These are phyloP conservation scores for Glutinoglossum americanum DNA, from an alignment of 495 filamentous ascomycete species.

Conservation along the genomic window DNA sequence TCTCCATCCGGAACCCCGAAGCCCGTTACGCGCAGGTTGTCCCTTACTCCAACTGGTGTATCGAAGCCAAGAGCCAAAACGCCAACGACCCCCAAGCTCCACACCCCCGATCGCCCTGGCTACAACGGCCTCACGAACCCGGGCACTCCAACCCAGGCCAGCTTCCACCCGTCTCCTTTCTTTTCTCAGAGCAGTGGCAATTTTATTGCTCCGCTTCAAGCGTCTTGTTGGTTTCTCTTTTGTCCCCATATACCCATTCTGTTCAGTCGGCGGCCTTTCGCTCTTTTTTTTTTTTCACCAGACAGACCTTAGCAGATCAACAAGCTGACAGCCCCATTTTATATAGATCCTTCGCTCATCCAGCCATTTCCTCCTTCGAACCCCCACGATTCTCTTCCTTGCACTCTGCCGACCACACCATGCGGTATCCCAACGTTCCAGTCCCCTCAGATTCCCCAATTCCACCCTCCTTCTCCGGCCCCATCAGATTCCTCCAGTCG, in stretches of 20 bases:
- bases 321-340: neutral
- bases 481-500: conserved; percentile 7
- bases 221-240: conserved; percentile 36
- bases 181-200: conserved; percentile 37
- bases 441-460: neutral
- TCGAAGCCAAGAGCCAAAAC: neutral
- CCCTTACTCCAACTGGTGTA: neutral
- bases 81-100: conserved; percentile 1
- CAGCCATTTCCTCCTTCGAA: conserved; percentile 19
- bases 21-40: neutral
- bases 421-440: conserved; percentile 3
- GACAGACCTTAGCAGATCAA: neutral
- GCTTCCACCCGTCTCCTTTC: conserved; percentile 21
- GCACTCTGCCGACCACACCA: neutral
- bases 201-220: conserved; percentile 37
- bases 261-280: neutral
- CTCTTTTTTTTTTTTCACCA: conserved; percentile 9
- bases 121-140: neutral
- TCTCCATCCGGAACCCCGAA: neutral
- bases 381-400: neutral
- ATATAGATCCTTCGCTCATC: conserved; percentile 37
- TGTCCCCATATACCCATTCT: conserved; percentile 1
- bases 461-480: conserved; percentile 9
- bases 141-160: neutral
- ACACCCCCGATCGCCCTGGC: neutral